These are phyloP conservation scores for Psophocarpus tetragonolobus DNA, from an alignment of 306 rosid genomes.

Conservation along the genomic window DNA sequence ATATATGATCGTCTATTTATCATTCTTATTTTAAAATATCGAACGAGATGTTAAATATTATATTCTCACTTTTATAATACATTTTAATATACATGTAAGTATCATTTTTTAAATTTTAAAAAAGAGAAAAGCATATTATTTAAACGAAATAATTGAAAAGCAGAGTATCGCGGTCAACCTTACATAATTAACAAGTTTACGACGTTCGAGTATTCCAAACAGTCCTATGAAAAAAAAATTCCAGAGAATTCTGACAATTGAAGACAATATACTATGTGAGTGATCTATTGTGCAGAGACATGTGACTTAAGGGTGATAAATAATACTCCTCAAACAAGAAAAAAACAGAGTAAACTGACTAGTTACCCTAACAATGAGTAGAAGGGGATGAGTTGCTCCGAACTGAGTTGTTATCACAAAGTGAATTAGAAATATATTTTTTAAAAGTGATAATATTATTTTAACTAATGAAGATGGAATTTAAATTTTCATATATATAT, in stretches of 20 bases:
- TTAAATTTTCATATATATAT: too few relatives aligned
- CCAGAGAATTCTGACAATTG: conserved; percentile 5
- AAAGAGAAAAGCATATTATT: neutral
- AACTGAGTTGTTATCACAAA: neutral
- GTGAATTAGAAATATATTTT: neutral
- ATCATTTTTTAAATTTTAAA: too few relatives aligned
- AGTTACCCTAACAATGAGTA: neutral
- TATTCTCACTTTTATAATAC: too few relatives aligned
- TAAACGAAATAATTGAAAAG: neutral
- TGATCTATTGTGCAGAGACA: neutral
- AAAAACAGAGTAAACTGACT: neutral
- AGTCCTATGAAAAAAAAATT: neutral
- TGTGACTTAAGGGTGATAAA: neutral
- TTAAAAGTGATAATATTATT: neutral
- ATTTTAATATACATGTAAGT: too few relatives aligned
- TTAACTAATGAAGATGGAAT: too few relatives aligned
- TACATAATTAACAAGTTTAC: neutral
- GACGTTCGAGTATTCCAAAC: neutral
- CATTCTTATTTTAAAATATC: too few relatives aligned
- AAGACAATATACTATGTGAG: neutral
- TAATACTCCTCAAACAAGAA: neutral
- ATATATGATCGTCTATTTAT: too few relatives aligned
- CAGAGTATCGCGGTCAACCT: neutral
- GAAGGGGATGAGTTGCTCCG: neutral
- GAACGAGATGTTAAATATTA: neutral